Conservation (phyloP, 2,329 filamentous ascomycete genomes). For the Cladosporium sp. region DNA sequence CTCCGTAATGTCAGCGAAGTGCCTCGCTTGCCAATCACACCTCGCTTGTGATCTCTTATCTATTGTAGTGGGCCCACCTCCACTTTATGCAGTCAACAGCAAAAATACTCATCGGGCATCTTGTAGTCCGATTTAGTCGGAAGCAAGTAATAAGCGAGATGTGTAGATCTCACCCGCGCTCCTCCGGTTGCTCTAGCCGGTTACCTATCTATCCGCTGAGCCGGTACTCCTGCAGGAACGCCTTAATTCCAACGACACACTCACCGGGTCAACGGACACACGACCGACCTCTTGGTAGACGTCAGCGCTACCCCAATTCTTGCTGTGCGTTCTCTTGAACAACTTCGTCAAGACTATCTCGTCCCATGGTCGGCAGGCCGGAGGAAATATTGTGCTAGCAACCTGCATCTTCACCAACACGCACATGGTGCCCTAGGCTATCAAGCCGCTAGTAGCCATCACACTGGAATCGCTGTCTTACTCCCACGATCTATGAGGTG, state of each 20-base stretch:
- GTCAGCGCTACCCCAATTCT: not conserved
- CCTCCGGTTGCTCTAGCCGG: not conserved
- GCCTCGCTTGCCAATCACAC: not conserved
- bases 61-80: not conserved
- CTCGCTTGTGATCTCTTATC: not conserved
- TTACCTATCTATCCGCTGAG: conserved; percentile 3
- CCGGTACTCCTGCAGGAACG: conserved; percentile 2
- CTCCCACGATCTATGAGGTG: not conserved
- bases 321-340: not conserved
- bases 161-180: not conserved
- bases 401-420: not conserved
- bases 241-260: not conserved
- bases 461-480: not conserved
- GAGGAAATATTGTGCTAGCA: no score
- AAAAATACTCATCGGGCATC: not conserved
- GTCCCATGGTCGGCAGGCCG: not conserved
- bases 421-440: not conserved
- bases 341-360: not conserved
- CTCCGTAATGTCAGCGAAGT: not conserved
- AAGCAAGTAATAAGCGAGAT: not conserved
- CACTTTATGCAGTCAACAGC: not conserved
- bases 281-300: not conserved
- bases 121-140: not conserved
- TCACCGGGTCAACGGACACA: conserved; percentile 1
- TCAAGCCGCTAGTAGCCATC: not conserved